These are phyloP conservation scores for Nakataea oryzae DNA, from an alignment of 2,329 filamentous ascomycete species.

Conservation along the genomic window DNA sequence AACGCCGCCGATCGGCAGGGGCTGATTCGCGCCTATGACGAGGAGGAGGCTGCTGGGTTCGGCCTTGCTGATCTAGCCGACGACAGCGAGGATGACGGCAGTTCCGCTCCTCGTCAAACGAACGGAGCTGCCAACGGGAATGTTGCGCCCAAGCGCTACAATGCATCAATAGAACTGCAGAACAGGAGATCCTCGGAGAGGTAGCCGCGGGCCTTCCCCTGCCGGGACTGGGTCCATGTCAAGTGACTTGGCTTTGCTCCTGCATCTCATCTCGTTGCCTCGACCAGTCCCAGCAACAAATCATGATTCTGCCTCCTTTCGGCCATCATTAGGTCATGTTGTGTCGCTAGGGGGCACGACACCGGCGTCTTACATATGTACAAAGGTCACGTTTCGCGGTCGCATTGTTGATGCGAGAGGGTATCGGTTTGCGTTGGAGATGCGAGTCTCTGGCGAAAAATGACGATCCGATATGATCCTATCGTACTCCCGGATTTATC, in stretches of 20 bases:
- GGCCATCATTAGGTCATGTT: neutral
- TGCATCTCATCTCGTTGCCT: conserved; percentile 8
- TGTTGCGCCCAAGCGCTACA: conserved; percentile 18
- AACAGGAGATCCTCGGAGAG: conserved; percentile 30
- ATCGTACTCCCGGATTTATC: neutral
- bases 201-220: conserved; percentile 5
- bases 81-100: conserved; percentile 57
- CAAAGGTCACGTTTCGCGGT: neutral
- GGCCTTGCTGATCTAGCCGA: conserved; percentile 71
- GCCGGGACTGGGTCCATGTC: neutral
- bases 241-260: neutral
- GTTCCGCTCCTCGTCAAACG: conserved; percentile 24
- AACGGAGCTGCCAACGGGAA: conserved; percentile 11
- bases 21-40: conserved; percentile 81
- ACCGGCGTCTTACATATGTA: neutral
- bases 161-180: conserved; percentile 35
- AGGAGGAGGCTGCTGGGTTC: conserved; percentile 65
- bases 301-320: neutral
- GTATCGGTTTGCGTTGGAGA: neutral
- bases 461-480: neutral
- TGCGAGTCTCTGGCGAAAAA: neutral
- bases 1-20: conserved; percentile 65
- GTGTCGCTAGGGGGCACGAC: too few species aligned
- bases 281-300: neutral
- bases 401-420: neutral